Evolutionary conservation across 495 filamentous ascomycete species (phyloP).

Genomic region (Podospora australis): DNA sequence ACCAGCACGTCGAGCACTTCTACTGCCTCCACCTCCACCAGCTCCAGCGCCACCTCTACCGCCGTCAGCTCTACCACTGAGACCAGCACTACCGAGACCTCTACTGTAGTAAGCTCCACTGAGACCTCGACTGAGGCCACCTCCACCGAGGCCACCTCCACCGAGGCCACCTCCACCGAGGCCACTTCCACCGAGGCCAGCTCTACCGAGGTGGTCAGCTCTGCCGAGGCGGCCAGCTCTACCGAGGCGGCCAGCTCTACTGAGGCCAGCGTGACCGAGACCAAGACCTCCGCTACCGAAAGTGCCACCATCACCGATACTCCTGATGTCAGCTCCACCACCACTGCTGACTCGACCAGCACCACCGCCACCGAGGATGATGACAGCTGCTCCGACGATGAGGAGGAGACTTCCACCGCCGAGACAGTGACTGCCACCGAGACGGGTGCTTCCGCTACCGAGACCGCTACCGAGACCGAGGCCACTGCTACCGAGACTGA

Average conservation of each 20-base stretch:
- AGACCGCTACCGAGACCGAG: constrained; percentile 2
- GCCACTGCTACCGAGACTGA: constrained; percentile 20
- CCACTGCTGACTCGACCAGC: background rate
- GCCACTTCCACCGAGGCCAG: background rate
- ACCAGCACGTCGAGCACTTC: constrained; percentile 13
- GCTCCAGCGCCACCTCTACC: constrained; percentile 35
- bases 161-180: too few relatives aligned
- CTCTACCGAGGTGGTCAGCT: too few relatives aligned
- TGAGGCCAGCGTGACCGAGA: constrained; percentile 10
- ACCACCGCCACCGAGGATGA: background rate
- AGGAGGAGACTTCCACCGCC: background rate
- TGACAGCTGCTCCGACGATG: background rate
- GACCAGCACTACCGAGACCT: background rate
- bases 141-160: too few relatives aligned
- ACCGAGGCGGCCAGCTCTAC: constrained; percentile 7
- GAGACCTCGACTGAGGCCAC: constrained; percentile 1
- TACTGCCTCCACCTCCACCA: constrained; percentile 36
- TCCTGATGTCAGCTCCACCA: constrained; percentile 9
- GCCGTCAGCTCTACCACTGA: background rate
- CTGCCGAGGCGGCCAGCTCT: too few relatives aligned
- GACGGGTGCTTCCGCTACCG: background rate
- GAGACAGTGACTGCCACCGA: background rate
- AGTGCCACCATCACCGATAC: constrained; percentile 13
- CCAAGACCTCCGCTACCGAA: constrained; percentile 1
- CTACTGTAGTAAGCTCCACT: background rate